Base-by-base conservation (phyloP, 1,284 basidiomycete genomes). In the Xerocomus amazonicus region DNA sequence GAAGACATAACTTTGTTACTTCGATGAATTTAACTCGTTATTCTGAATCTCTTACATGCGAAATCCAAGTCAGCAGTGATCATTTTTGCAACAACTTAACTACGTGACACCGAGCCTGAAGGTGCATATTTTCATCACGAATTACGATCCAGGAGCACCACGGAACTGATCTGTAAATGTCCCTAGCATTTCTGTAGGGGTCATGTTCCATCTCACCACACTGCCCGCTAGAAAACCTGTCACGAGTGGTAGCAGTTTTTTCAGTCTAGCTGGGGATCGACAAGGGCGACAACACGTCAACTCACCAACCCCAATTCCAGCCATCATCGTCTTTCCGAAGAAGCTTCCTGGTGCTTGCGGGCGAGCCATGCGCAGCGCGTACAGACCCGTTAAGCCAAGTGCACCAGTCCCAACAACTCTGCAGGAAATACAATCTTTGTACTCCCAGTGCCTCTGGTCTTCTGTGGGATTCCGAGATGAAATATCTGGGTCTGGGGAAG, bases 381-480 rank as follows among this genome's bases (percentile, higher is more conserved):
- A 81, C 19, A 75, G 54, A 9, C 80, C 79, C 17, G 76, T 74
- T 12, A 70, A 69, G 29, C 69, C 71, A 26, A 81, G 70, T 8
- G 75, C 73, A 47, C 68, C 70, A 12, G 77, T 72, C 23, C 78
- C 77, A 51, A 81, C 67, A 45, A 81, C 62, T 53, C 72, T 70
- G 62, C 80, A 79, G 16, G 75, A 71, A 34, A 79, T 51, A 52
- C 80, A 78, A 47, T 80, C 80, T 65, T 65, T 65, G 59, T 61
- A 61, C 5, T 50, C 50, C 62, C 50, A 33, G 0, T 45, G 32
- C 10, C 47, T 51, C 17, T 29, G 50, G 3, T 57, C 53, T 34
- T 50, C 53, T 13, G 47, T 43, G 1, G 46, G 40, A 1, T 34
- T 43, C 49, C 14, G 35, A 19, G 52, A 2, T 10, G 46, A 2